Base-by-base conservation (phyloP, 2,329 filamentous ascomycete species). In the Diaporthe ampelina region DNA sequence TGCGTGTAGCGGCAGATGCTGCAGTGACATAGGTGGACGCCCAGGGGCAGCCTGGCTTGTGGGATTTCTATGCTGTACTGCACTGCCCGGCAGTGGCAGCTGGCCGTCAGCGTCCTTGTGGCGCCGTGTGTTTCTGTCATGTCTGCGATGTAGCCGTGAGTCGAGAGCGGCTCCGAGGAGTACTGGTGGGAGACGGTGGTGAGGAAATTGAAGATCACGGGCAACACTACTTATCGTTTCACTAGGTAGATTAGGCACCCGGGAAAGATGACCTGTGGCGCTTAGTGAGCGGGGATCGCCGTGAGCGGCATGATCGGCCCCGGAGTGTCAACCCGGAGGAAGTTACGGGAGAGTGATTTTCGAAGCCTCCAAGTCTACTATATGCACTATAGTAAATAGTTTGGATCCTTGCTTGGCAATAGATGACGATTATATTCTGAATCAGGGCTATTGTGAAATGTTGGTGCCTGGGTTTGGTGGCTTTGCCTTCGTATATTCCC, bases 11-110 rank as follows among this genome's bases (percentile, higher is more conserved):
- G 85, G 70, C 86, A 88, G 40, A 85, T 77, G 76, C 82, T 84
- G 79, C 86, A 88, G 74, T 86, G 83, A 77, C 86, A 88, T 70
- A 88, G 79, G 74, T 87, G 83, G 19, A 82, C 81, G 17, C 80
- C 78, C 7, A 88, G 80, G 0, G 86, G 86, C 0, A 88, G 82
- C 1, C 78, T 76, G 0, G 82, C 78, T 4, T 76, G 76, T 0
- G 84, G 83, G 0, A 88, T 75, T 6, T 84, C 82, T 73, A 88
- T 73, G 7, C 80, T 83, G 78, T 86, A 85, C 77, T 85, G 82
- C 8, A 86, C 80, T 32, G 83, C 82, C 70, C 83, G 83, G 77
- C 86, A 88, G 76, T 83, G 82, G 78, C 87, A 88, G 72, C 82
- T 82, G n/a, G 85, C 86, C 43, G 84, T 81, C 21, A 88, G 82